A percentile compares a stretch with the other conserved stretches of the same genome.
These are phyloP conservation scores for Amanita subjunquillea DNA, from an alignment of 768 basidiomycete species.

Conservation along the genomic window DNA sequence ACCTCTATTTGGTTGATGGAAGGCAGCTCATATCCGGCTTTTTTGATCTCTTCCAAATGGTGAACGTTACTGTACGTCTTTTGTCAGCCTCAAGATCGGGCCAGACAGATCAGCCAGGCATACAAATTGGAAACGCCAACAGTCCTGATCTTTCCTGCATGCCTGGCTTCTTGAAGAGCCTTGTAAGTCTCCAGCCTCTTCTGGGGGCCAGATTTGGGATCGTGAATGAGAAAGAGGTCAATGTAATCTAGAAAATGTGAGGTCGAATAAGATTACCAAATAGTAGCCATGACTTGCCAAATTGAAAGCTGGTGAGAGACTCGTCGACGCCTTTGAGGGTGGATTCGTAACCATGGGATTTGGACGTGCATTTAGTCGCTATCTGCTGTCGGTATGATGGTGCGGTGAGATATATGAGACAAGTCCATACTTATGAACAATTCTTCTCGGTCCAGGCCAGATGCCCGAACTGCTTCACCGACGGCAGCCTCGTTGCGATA, in stretches of 20 bases:
- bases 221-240: slow-evolving; percentile 75
- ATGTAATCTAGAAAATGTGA: slow-evolving; percentile 20
- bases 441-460: slow-evolving; percentile 34
- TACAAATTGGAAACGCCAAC: slow-evolving; percentile 86
- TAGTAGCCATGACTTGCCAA: slow-evolving; percentile 31
- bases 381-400: slow-evolving; percentile 3
- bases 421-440: slow-evolving; percentile 55
- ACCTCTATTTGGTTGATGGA: slow-evolving; percentile 81
- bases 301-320: slow-evolving; percentile 47
- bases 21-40: slow-evolving; percentile 53
- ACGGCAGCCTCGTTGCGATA: slow-evolving; percentile 46
- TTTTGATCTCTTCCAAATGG: slow-evolving; percentile 66
- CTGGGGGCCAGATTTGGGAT: slow-evolving; percentile 53
- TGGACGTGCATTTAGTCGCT: slow-evolving; percentile 60
- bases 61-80: slow-evolving; percentile 39
- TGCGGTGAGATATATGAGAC: background rate
- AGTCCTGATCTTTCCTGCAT: slow-evolving; percentile 53
- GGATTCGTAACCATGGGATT: slow-evolving; percentile 51
- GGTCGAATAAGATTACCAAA: background rate
- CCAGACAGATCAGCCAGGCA: slow-evolving; percentile 10
- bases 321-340: slow-evolving; percentile 48
- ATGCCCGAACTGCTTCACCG: slow-evolving; percentile 37
- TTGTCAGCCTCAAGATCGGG: background rate
- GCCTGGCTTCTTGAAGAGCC: slow-evolving; percentile 53
- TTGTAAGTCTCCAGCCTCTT: slow-evolving; percentile 63